Evolutionary conservation across 345 rosid genomes (phyloP), one percentile per base, ranked within the genome.

Genomic region (Zanthoxylum bungeanum): DNA sequence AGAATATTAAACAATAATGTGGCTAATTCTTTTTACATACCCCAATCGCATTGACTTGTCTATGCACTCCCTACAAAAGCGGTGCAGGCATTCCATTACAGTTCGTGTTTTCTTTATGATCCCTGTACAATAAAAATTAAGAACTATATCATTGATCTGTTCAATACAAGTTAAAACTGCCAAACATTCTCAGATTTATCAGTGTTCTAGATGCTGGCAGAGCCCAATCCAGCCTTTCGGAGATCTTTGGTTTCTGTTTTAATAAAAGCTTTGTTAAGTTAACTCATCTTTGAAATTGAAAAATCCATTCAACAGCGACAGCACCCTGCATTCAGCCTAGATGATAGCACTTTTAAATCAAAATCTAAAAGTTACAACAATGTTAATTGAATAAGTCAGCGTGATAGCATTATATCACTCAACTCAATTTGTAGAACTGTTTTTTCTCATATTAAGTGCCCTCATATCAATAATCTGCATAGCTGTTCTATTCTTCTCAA

Each of bases 11-110:
- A 59, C 31, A 50, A 55, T 36, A 31, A 70, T 9, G 42, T 37
- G 39, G 58, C 60, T 37, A 8, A 46, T 46, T 28, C 16, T 57
- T 60, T 63, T 52, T 42, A 55, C 88, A 78, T 87, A 94, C 98
- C 98, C 98, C 73, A 92, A 64, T 83, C 98, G 85, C 93, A 94
- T 94, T 64, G 98, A 86, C 82, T 94, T 94, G 83, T 94, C 97
- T 73, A 94, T 94, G 86, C 98, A 94, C 77, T 90, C 98, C 78
- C 90, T 79, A 74, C 98, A 94, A 80, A 94, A 94, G 21, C 98
- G 90, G 76, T 94, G 98, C 66, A 94, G 87, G 75, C 98, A 94
- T 73, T 84, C 98, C 98, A 94, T 94, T 37, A 92, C 95, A 70
- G 98, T 90, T 70, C 98, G 76, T 61, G 98, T 94, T 79, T 92